Conservation (phyloP, 2,329 filamentous ascomycete species). For the Scedosporium aurantiacum region DNA sequence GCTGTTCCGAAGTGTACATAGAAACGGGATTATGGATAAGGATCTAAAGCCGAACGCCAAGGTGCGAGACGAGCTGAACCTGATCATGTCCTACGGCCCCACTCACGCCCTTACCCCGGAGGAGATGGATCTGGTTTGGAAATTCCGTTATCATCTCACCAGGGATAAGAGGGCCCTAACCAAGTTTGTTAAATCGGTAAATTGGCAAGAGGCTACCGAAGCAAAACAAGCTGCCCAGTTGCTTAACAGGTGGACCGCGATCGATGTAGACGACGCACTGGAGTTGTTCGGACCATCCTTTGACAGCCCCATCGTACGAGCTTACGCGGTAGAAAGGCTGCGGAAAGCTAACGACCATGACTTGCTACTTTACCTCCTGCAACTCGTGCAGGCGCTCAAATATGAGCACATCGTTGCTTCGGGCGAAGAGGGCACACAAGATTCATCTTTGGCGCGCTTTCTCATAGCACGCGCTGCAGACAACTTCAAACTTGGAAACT, state of each 20-base stretch:
- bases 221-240: conserved; percentile 82
- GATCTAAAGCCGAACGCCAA: conserved; percentile 95
- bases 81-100: conserved; percentile 83
- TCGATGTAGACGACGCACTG: conserved; percentile 91
- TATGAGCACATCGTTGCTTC: conserved; percentile 67
- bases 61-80: conserved; percentile 84
- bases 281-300: conserved; percentile 89
- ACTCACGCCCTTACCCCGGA: conserved; percentile 79
- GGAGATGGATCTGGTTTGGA: conserved; percentile 95
- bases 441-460: conserved; percentile 82
- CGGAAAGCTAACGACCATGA: conserved; percentile 90
- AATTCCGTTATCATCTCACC: conserved; percentile 89
- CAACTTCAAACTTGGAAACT: conserved; percentile 87
- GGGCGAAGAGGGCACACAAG: conserved; percentile 46
- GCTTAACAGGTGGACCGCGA: conserved; percentile 86
- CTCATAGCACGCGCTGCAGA: conserved; percentile 77
- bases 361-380: conserved; percentile 78
- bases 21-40: conserved; percentile 88
- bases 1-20: conserved; percentile 77
- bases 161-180: conserved; percentile 86
- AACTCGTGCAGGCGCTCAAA: conserved; percentile 91
- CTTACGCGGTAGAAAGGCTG: conserved; percentile 85
- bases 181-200: conserved; percentile 96
- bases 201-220: conserved; percentile 80
- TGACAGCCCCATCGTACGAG: conserved; percentile 75